Conservation (phyloP, 2,329 filamentous ascomycete genomes). For the Colletotrichum eremochloae region DNA sequence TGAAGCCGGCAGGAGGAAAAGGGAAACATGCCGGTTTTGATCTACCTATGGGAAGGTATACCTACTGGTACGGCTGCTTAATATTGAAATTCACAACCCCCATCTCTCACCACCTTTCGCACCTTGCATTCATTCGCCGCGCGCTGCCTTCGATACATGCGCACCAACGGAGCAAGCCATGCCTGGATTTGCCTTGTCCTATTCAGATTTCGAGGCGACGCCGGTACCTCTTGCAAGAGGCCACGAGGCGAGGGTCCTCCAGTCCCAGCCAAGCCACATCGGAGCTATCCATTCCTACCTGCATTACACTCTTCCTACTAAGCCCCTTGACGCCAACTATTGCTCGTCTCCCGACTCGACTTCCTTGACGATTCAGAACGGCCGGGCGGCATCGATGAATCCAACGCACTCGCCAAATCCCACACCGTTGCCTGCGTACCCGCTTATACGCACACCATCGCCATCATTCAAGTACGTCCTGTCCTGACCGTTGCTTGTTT, state of each 20-base stretch:
- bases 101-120: background rate
- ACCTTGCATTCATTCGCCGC: background rate
- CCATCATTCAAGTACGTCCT: constrained; percentile 56
- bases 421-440: constrained; percentile 57
- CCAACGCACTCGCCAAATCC: constrained; percentile 56
- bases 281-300: background rate
- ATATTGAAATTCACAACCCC: background rate
- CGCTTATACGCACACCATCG: constrained; percentile 54
- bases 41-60: background rate
- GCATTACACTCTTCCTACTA: background rate
- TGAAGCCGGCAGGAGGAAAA: background rate
- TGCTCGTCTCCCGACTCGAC: background rate
- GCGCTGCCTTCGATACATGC: constrained; percentile 16
- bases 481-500: constrained; percentile 48
- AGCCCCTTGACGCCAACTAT: background rate
- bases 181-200: background rate
- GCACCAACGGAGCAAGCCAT: constrained; percentile 28
- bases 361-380: constrained; percentile 25
- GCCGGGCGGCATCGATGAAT: constrained; percentile 27
- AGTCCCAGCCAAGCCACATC: constrained; percentile 3
- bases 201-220: constrained; percentile 19
- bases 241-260: constrained; percentile 21
- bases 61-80: background rate
- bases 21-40: background rate
- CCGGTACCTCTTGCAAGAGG: constrained; percentile 1